Evolutionary conservation across 805 yeast species (phyloP).

Genomic region (Kodamaea jinghongensis): DNA sequence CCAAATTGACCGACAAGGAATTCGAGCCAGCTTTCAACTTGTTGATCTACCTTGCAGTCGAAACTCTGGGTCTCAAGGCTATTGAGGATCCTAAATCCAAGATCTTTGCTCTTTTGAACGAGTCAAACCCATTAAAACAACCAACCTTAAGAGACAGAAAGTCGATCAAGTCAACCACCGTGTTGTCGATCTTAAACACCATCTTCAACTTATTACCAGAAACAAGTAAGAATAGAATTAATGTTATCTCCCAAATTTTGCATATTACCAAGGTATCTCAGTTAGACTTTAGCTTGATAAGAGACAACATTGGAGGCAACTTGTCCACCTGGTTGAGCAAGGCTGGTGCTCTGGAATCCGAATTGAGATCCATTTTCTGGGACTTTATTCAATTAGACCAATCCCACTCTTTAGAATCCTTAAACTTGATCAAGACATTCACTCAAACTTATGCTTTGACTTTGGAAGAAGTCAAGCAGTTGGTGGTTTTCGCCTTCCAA

Average conservation of each 20-base stretch:
- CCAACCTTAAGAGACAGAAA: constrained; percentile 45
- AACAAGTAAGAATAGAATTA: constrained; percentile 29
- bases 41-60: constrained; percentile 32
- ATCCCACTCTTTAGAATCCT: constrained; percentile 26
- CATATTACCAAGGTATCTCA: constrained; percentile 27
- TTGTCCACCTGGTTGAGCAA: constrained; percentile 35
- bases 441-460: constrained; percentile 25
- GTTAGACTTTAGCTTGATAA: constrained; percentile 32
- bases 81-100: constrained; percentile 23
- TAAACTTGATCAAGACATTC: constrained; percentile 35
- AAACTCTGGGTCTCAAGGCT: constrained; percentile 21
- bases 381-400: constrained; percentile 35
- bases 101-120: constrained; percentile 28
- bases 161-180: constrained; percentile 39
- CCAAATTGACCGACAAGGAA: constrained; percentile 40
- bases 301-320: constrained; percentile 34
- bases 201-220: constrained; percentile 42
- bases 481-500: constrained; percentile 36
- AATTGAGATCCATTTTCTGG: constrained; percentile 36
- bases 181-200: constrained; percentile 39
- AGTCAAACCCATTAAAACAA: constrained; percentile 33
- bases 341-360: constrained; percentile 29
- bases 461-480: constrained; percentile 24
- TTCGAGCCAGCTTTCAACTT: constrained; percentile 46
- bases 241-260: constrained; percentile 32